Percentiles rank a stretch among this genome's conserved stretches.
These are phyloP conservation scores for Aspergillus quadricinctus DNA, from an alignment of 2,329 filamentous ascomycete species.

Conservation along the genomic window DNA sequence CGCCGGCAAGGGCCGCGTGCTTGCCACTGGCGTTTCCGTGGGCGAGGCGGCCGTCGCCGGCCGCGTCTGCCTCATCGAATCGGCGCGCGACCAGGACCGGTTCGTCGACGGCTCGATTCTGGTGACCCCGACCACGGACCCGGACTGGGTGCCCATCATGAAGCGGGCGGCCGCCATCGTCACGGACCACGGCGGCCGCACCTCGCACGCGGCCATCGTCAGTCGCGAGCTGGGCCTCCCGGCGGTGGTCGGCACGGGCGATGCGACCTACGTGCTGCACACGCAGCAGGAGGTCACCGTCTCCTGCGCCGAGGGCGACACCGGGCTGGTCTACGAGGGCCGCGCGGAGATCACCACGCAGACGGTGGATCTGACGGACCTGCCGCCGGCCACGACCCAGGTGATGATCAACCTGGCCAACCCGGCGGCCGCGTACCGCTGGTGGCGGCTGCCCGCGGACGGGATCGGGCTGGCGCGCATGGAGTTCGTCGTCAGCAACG, in stretches of 20 bases:
- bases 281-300: constrained; percentile 37
- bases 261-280: constrained; percentile 36
- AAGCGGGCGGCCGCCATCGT: constrained; percentile 35
- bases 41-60: constrained; percentile 33
- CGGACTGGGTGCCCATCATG: constrained; percentile 40
- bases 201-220: constrained; percentile 41
- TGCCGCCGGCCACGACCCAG: constrained; percentile 24
- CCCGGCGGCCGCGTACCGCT: constrained; percentile 36
- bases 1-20: constrained; percentile 22
- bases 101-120: constrained; percentile 34
- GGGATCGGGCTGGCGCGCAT: constrained; percentile 40
- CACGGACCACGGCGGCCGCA: constrained; percentile 28
- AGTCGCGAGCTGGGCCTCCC: constrained; percentile 39
- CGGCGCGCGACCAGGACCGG: constrained; percentile 26
- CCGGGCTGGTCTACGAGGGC: constrained; percentile 37
- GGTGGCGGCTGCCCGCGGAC: constrained; percentile 38
- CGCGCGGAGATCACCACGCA: constrained; percentile 29
- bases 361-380: constrained; percentile 24
- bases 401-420: constrained; percentile 40
- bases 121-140: constrained; percentile 34
- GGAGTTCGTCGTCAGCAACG: constrained; percentile 39
- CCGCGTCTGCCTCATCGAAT: constrained; percentile 30
- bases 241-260: constrained; percentile 34
- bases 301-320: constrained; percentile 37
- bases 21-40: constrained; percentile 29